These are phyloP conservation scores for Bipolaris bicolor DNA, from an alignment of 2,329 filamentous ascomycete species.

Conservation along the genomic window DNA sequence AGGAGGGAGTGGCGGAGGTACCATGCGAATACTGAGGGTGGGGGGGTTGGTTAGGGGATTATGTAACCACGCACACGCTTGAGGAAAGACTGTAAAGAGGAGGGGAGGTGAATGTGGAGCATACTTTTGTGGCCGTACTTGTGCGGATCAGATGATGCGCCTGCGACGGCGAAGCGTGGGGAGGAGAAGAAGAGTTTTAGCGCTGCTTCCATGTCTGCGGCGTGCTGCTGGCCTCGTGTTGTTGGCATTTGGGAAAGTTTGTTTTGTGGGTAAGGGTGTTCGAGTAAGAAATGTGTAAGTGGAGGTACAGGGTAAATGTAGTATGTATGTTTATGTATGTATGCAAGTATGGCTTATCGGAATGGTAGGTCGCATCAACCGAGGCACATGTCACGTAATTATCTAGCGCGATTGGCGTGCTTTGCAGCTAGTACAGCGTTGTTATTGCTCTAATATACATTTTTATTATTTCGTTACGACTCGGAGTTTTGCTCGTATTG, in stretches of 20 bases:
- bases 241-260: constrained; percentile 25
- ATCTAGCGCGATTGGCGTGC: background rate
- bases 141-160: constrained; percentile 80
- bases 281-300: background rate
- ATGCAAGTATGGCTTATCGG: constrained; percentile 2
- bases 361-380: constrained; percentile 3
- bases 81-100: too few species aligned
- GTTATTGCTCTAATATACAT: background rate
- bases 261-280: background rate
- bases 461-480: background rate
- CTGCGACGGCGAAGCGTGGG: constrained; percentile 83
- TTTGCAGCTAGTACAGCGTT: background rate
- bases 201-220: constrained; percentile 66
- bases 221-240: constrained; percentile 33
- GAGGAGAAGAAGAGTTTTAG: constrained; percentile 81
- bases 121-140: constrained; percentile 90
- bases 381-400: constrained; percentile 7
- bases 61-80: too few species aligned
- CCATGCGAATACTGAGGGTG: constrained; percentile 78
- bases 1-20: constrained; percentile 78
- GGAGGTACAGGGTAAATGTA: background rate
- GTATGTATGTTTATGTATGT: background rate
- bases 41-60: too few species aligned
- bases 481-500: background rate
- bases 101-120: too few species aligned